Base-by-base conservation (phyloP, 768 basidiomycete genomes). In the Suillus subluteus region DNA sequence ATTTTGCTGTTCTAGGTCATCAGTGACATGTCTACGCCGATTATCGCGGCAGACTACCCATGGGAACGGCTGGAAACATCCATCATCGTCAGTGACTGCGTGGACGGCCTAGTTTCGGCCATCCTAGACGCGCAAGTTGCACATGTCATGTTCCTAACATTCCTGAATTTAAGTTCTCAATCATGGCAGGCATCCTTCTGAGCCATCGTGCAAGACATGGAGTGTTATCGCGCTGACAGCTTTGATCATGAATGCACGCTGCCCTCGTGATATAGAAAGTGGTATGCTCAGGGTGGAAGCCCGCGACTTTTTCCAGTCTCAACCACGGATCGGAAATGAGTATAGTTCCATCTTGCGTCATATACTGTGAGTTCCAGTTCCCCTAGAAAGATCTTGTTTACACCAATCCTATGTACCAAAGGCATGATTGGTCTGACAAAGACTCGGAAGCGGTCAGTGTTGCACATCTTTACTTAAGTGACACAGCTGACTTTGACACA, bases 21-120 rank as follows among this genome's bases (percentile, higher is more conserved):
- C 12, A 30, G 63, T 12, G 63, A 64, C 52, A 32, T 52, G 46
- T 54, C 26, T 54, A 77, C 79, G 68, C 79, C 78, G 37, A 79
- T 79, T 2, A 78, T 81, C 23, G 73, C 76, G 44, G 76, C 76
- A 4, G 80, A 82, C 71, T 82, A 80, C 73, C 76, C 79, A 23
- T 80, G 80, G 80, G 73, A 67, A 26, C 72, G 73, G 5, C 73
- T 79, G 62, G 71, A 73, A 32, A 67, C 21, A 79, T 79, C 64
- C 78, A 79, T 74, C 16, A 76, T 82, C 50, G 78, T 82, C 26
- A 26, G 26, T 35, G 81, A 82, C 63, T 74, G 80, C 35, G 80
- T 80, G 70, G 80, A 80, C 43, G 79, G 78, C 11, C 72, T 81
- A 11, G 77, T 76, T 64, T 79, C 77, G 65, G 78, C 79, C 18